Conservation (phyloP, 2,329 filamentous ascomycete species). For the Botrytis aclada region DNA sequence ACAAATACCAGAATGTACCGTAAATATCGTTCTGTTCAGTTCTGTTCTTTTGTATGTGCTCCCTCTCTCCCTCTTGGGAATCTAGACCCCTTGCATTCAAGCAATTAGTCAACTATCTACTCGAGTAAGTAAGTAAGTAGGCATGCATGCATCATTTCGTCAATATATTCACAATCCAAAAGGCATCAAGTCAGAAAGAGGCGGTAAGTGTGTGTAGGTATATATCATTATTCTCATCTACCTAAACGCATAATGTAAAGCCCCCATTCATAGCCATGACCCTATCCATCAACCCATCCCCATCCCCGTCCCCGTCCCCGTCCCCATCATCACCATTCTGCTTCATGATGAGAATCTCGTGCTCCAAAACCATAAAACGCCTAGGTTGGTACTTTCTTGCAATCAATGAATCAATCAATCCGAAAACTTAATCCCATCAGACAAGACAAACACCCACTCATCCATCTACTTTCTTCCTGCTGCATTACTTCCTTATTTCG, state of each 20-base stretch:
- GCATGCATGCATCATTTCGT: no score
- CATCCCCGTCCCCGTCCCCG: neutral
- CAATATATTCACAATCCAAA: no score
- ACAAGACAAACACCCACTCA: neutral
- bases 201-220: neutral
- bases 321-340: neutral
- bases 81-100: no score
- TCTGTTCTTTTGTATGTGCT: no score
- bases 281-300: neutral
- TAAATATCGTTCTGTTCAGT: no score
- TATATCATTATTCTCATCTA: constrained; percentile 16
- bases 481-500: neutral
- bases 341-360: neutral
- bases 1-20: no score
- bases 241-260: neutral
- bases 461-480: neutral
- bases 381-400: neutral
- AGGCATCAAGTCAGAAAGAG: neutral
- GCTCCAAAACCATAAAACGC: neutral
- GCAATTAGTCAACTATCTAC: no score
- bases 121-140: no score
- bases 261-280: neutral
- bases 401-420: neutral
- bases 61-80: no score
- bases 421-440: neutral